These are phyloP conservation scores for Chaetomiaceae sp. DNA, from an alignment of 2,329 filamentous ascomycete genomes.

Conservation along the genomic window DNA sequence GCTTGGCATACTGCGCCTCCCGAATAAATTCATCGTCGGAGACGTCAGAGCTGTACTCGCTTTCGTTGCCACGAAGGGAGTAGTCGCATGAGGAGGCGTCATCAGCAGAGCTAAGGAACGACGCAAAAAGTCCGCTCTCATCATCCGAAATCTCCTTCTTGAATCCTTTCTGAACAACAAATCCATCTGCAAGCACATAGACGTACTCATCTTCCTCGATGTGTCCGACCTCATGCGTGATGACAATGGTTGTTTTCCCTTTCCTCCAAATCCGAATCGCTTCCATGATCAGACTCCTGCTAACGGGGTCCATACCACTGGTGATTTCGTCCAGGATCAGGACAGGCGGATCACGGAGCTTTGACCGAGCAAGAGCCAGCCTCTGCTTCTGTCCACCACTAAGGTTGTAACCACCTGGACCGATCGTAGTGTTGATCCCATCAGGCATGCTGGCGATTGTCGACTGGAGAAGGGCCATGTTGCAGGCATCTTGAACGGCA, in stretches of 20 bases:
- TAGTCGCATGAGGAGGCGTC: constrained; percentile 5
- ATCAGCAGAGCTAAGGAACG: constrained; percentile 33
- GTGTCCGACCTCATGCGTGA: constrained; percentile 83
- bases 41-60: constrained; percentile 2
- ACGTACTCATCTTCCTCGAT: constrained; percentile 70
- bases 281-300: constrained; percentile 63
- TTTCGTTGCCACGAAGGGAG: background rate
- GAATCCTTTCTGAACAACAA: constrained; percentile 65
- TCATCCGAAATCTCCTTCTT: constrained; percentile 50
- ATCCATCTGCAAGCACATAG: constrained; percentile 70
- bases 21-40: constrained; percentile 7
- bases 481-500: constrained; percentile 58
- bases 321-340: constrained; percentile 87
- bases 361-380: constrained; percentile 73
- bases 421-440: constrained; percentile 68
- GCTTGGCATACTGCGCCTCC: constrained; percentile 15
- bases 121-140: constrained; percentile 43
- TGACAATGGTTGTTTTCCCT: constrained; percentile 83
- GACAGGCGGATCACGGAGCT: constrained; percentile 70
- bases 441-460: constrained; percentile 63
- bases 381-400: constrained; percentile 85
- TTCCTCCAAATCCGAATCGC: constrained; percentile 71
- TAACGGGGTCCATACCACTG: constrained; percentile 76
- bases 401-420: constrained; percentile 62
- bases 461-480: constrained; percentile 64